Evolutionary conservation across 345 rosid genomes (phyloP).

Genomic region (Linum lewisii): DNA sequence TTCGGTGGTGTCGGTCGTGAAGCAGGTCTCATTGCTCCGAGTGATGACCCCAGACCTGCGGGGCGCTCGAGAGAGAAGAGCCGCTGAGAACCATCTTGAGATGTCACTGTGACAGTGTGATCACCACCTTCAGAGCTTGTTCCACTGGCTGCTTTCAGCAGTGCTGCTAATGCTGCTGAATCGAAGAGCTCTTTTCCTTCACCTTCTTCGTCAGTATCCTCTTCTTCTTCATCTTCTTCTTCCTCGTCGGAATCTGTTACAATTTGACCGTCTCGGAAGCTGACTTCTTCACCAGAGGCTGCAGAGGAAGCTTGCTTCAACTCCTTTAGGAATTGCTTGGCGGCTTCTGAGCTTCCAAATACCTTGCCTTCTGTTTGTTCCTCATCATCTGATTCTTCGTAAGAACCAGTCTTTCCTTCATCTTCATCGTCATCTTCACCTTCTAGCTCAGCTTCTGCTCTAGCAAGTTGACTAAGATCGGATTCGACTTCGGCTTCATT

Average conservation of each 20-base stretch:
- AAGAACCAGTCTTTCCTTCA: conserved; percentile 19
- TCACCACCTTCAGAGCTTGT: conserved; percentile 47
- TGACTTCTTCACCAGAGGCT: conserved; percentile 43
- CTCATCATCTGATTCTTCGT: conserved; percentile 32
- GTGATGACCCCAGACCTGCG: conserved; percentile 85
- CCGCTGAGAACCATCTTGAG: conserved; percentile 71
- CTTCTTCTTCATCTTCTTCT: conserved; percentile 35
- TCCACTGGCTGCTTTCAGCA: conserved; percentile 82
- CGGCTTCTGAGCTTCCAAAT: conserved; percentile 73
- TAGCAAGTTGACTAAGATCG: conserved; percentile 5
- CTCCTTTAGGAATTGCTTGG: conserved; percentile 74
- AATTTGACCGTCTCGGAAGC: conserved; percentile 66
- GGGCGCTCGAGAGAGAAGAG: conserved; percentile 89
- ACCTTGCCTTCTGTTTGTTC: conserved; percentile 55
- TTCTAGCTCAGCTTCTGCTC: conserved; percentile 11
- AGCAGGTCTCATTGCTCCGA: conserved; percentile 56
- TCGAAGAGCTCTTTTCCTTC: conserved; percentile 80
- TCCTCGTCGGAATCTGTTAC: conserved; percentile 57
- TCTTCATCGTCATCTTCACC: conserved; percentile 16
- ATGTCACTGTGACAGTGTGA: conserved; percentile 41
- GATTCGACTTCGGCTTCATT: conserved; percentile 12
- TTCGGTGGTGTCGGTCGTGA: conserved; percentile 24
- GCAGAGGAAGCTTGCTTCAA: conserved; percentile 48
- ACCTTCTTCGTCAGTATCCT: conserved; percentile 53
- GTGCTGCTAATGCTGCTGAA: conserved; percentile 86